Evolutionary conservation across 2,329 filamentous ascomycete genomes (phyloP).

Genomic region (Calcarisporium arbuscula): DNA sequence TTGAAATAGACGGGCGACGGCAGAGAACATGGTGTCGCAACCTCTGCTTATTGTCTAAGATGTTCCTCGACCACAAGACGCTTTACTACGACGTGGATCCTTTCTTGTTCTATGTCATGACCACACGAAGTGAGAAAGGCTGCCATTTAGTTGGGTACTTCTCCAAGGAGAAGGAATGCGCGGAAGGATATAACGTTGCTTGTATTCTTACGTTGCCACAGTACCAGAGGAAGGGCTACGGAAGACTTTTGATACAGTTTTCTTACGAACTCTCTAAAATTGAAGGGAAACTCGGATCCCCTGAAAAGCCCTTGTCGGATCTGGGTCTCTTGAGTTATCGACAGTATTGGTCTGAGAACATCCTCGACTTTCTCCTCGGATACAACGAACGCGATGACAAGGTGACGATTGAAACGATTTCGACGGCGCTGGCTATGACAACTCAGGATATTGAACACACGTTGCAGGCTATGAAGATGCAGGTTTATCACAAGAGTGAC

Average conservation of each 20-base stretch:
- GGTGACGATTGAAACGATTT: conserved; percentile 81
- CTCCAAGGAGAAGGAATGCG: conserved; percentile 95
- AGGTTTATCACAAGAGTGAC: conserved; percentile 91
- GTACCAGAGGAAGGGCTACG: conserved; percentile 92
- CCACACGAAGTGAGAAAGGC: conserved; percentile 77
- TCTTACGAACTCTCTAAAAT: conserved; percentile 95
- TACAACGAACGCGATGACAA: conserved; percentile 61
- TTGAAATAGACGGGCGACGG: conserved; percentile 90
- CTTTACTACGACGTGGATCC: conserved; percentile 99
- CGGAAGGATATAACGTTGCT: conserved; percentile 94
- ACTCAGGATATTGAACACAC: conserved; percentile 95
- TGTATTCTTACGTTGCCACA: conserved; percentile 96
- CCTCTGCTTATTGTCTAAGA: conserved; percentile 86
- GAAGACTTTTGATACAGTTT: conserved; percentile 89
- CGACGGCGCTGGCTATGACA: conserved; percentile 82
- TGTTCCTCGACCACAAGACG: conserved; percentile 97
- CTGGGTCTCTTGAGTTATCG: conserved; percentile 88
- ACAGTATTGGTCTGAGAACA: conserved; percentile 95
- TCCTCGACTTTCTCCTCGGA: conserved; percentile 78
- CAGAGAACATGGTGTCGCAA: conserved; percentile 97
- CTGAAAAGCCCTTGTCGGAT: conserved; percentile 94
- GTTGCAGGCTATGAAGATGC: conserved; percentile 87
- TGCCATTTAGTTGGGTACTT: conserved; percentile 99
- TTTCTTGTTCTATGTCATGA: conserved; percentile 98
- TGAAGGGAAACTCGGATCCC: conserved; percentile 89